A percentile compares a stretch with the other conserved stretches of the same genome.
Evolutionary conservation across 208 protist genomes (phyloP).

Genomic region (Leishmania turanica): DNA sequence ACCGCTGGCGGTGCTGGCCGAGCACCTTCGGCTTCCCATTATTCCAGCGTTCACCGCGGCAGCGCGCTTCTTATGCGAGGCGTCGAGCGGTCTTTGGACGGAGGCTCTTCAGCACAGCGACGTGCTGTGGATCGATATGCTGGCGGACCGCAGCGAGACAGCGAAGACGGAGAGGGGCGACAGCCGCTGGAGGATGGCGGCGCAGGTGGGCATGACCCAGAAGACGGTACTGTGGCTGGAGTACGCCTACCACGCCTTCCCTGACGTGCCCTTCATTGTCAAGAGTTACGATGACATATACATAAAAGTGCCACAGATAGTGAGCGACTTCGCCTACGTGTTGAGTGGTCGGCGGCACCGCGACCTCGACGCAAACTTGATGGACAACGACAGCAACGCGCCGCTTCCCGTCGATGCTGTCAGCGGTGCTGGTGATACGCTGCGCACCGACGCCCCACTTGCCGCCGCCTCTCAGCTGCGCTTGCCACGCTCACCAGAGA

Average conservation of each 20-base stretch:
- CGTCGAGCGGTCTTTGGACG: conserved; percentile 23
- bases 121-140: conserved; percentile 31
- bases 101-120: conserved; percentile 36
- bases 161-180: conserved; percentile 11
- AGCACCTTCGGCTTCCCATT: not conserved
- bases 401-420: not conserved
- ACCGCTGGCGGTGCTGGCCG: conserved; percentile 3
- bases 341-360: not conserved
- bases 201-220: conserved; percentile 40
- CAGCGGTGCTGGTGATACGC: not conserved
- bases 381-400: not conserved
- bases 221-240: conserved; percentile 49
- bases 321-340: conserved; percentile 32
- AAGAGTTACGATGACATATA: conserved; percentile 51
- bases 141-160: conserved; percentile 30
- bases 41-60: conserved; percentile 11
- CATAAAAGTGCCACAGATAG: conserved; percentile 42
- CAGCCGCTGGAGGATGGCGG: conserved; percentile 28
- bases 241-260: conserved; percentile 36
- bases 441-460: not conserved
- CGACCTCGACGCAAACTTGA: not conserved
- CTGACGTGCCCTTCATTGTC: conserved; percentile 29
- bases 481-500: not conserved
- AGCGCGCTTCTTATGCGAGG: conserved; percentile 25
- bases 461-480: not conserved